A percentile compares a stretch with the other conserved stretches of the same genome.
Evolutionary conservation across 2,329 filamentous ascomycete species (phyloP).

Genomic region (Ophiognomonia clavigignenti-juglandacearum): DNA sequence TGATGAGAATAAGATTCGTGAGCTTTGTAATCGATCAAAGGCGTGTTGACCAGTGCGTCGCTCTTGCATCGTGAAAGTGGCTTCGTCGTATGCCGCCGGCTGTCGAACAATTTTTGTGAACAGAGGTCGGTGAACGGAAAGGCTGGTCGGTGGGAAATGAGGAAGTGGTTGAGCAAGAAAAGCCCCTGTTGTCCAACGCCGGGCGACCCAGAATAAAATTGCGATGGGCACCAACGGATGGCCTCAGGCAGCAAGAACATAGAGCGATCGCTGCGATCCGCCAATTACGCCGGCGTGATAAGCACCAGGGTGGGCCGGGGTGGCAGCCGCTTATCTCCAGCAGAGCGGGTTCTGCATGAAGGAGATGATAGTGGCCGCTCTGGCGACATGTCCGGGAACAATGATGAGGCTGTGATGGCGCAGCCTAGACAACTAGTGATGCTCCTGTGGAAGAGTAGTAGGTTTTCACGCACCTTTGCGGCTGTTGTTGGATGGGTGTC

Average conservation of each 20-base stretch:
- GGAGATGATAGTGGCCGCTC: slow-evolving; percentile 11
- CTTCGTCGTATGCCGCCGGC: too few relatives aligned
- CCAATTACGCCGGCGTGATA: slow-evolving; percentile 5
- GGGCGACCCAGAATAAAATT: slow-evolving; percentile 11
- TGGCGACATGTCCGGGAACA: too few relatives aligned
- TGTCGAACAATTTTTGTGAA: too few relatives aligned
- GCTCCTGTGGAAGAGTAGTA: too few relatives aligned
- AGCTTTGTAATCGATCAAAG: too few relatives aligned
- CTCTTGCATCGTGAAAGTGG: too few relatives aligned
- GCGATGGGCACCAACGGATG: slow-evolving; percentile 10
- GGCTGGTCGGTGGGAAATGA: neutral
- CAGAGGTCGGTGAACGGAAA: neutral
- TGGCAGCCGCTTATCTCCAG: slow-evolving; percentile 15
- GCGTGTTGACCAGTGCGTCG: too few relatives aligned
- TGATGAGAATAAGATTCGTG: neutral
- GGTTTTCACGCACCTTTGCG: too few relatives aligned
- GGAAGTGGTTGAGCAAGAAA: neutral
- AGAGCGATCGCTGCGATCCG: neutral
- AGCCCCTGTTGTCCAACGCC: neutral
- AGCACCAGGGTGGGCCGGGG: too few relatives aligned
- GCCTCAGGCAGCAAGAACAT: slow-evolving; percentile 9
- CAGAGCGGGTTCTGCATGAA: slow-evolving; percentile 12
- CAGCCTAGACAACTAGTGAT: too few relatives aligned
- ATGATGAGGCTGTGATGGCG: too few relatives aligned
- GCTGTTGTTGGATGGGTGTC: too few relatives aligned